Base-by-base conservation (phyloP, 768 basidiomycete genomes). In the Termitomyces sp. region DNA sequence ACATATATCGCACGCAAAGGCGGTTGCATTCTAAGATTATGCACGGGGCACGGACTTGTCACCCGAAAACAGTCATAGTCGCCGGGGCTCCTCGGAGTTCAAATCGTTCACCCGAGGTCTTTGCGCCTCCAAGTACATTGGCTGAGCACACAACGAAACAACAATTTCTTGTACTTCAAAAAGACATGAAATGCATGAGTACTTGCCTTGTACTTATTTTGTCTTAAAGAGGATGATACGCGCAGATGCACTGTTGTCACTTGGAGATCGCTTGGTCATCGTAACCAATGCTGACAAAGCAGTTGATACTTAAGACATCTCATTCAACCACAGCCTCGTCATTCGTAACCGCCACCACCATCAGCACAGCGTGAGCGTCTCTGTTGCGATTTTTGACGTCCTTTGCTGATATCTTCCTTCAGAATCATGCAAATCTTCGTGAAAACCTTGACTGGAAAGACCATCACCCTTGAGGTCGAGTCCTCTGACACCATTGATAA, bases 391-490 rank as follows among this genome's bases (percentile, higher is more conserved):
- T 2, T n/a, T 14, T 3, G 14, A 19, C 2, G 10, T 4, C 28
- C 14, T 37, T 50, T 16, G 16, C 57, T 54, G 5, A 55, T 21
- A 42, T 19, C 28, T 19, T 11, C 27, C 12, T 21, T 27, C 7
- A 19, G 39, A 34, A 64, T 52, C 55, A 64, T 64, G 63, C 63
- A 64, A 44, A 64, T 64, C 59, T 61, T 61, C 7, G 60, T 61
- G 37, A 61, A 61, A 49, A 60, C 59, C 21, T 58, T 58, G 53
- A 58, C 57, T n/a, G 57, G 57, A 43, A 58, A 58, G 57, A 58
- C 57, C 17, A 58, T 57, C 27, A 57, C 56, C 28, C 56, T 57
- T 14, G 56, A 57, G 51, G 55, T 56, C 21, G 55, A 56, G 48
- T 56, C 55, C 23, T 56, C 55, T 28, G 55, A 56, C 17, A 56